Evolutionary conservation across 495 filamentous ascomycete species (phyloP), one percentile per base, ranked within the genome.

Genomic region (Darksidea phi): DNA sequence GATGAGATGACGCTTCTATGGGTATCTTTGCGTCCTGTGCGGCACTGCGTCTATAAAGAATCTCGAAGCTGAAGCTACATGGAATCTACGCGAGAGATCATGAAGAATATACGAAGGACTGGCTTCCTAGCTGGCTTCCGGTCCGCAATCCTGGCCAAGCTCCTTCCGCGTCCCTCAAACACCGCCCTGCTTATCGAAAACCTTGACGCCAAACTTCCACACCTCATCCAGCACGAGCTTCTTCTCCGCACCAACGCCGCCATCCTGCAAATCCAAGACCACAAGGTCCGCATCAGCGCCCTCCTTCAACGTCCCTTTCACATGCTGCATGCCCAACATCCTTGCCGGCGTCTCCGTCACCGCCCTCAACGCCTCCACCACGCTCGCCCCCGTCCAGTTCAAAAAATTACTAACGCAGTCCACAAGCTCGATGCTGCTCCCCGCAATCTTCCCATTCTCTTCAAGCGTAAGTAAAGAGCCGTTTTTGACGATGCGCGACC

Each of bases 381-480:
- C 80, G 4, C 76, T 77, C 0, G 83, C 79, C 6, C 82, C 84
- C 0, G 84, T 81, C 86, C 86, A 92, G 53, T 79, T 80, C 41
- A 87, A 77, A 73, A 93, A 91, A 67, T 93, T 93, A 47, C 84
- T 86, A 32, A 92, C 84, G 68, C 90, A 95, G 67, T 90, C 87
- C 28, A 91, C 82, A 8, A 95, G 78, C 5, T 86, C 85, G 42
- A 86, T 82, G 0, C 86, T 86, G 63, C 83, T 86, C 8, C 85
- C 89, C 2, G 89, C 89, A 71, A 93, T 89, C 62, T 82, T 86
- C 49, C 67, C 67, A 26, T 87, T 84, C 0, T 83, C 86, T 72
- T 90, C 84, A 0, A 90, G 74, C 2, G 84, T 85, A 48, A 93
- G 68, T 26, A 84, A 77, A 0, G 80, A 73, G 0, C 88, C 89